Base-by-base conservation (phyloP, 495 filamentous ascomycete species). In the Tuber umbilicatum region DNA sequence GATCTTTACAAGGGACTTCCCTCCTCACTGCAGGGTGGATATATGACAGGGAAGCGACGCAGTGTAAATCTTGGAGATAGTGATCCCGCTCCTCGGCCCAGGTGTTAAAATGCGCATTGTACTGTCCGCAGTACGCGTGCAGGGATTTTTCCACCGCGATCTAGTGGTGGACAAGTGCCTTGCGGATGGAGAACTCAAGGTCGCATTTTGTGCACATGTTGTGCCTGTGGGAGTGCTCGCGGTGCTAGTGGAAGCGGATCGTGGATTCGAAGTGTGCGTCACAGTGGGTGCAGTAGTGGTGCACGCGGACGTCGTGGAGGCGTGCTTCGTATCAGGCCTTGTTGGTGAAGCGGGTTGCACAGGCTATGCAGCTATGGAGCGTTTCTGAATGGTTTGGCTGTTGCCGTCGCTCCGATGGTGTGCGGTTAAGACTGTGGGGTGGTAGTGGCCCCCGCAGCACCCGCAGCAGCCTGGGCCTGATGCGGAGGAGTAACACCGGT, bases 231-330 rank as follows among this genome's bases (percentile, higher is more conserved):
- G n/a, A n/a, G n/a, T n/a, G n/a, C n/a, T n/a, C n/a, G n/a, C n/a
- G n/a, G n/a, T n/a, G n/a, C n/a, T n/a, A n/a, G n/a, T n/a, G 40
- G 19, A 78, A 75, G 23, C 42, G 35, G 16, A 31, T 41, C 50
- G 47, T n/a, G 35, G 23, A 71, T 35, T 69, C 71, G 41, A 78
- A 78, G 43, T 78, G 77, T 12, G 76, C 77, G 68, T 78, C 77
- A 43, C 77, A 78, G 43, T 75, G 77, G 5, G 71, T 47, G n/a
- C 77, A 78, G 42, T 69, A 77, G 38, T 69, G 60, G 43, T 78
- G 75, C 42, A 60, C 60, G 14, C 71, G 41, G 27, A 71, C 71
- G 12, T 68, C 38, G 40, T 31, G 38, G 38, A 78, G 77, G 71
- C 77, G 77, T n/a, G 64, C 42, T 3, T 35, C 42, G 42, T n/a